Evolutionary conservation across 2,329 filamentous ascomycete species (phyloP).

Genomic region (Cytospora piceae): DNA sequence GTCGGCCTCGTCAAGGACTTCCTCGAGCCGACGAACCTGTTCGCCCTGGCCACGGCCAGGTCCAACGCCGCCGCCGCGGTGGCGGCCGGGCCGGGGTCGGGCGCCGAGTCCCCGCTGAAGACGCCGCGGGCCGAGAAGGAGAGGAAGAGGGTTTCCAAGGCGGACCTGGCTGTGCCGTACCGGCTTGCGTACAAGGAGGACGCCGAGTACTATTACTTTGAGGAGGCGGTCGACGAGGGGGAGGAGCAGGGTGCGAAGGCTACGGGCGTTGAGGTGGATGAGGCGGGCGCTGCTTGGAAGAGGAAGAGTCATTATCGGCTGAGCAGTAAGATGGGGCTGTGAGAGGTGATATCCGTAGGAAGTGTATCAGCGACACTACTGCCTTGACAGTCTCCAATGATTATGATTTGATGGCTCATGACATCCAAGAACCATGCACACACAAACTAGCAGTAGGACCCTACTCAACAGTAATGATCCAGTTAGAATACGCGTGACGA

Average conservation of each 20-base stretch:
- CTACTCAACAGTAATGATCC: neutral
- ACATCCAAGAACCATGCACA: too few relatives aligned
- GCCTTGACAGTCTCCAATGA: neutral
- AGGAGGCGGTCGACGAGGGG: slow-evolving; percentile 39
- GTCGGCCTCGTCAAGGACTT: slow-evolving; percentile 74
- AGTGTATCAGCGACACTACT: neutral
- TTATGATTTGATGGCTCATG: neutral
- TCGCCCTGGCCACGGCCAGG: slow-evolving; percentile 70
- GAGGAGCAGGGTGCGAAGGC: neutral
- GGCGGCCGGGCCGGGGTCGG: slow-evolving; percentile 25
- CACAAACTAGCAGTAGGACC: neutral
- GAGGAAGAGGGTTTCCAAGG: slow-evolving; percentile 28
- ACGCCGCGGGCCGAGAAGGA: slow-evolving; percentile 21
- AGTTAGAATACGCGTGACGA: neutral
- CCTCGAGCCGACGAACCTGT: slow-evolving; percentile 76
- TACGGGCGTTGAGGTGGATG: slow-evolving; percentile 8
- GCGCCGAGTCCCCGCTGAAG: slow-evolving; percentile 44
- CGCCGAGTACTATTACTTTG: slow-evolving; percentile 49
- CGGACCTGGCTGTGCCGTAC: slow-evolving; percentile 47
- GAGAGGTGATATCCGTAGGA: neutral
- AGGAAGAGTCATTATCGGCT: slow-evolving; percentile 16
- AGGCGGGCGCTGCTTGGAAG: neutral
- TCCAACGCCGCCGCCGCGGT: slow-evolving; percentile 33
- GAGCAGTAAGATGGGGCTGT: slow-evolving; percentile 17
- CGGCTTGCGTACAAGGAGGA: slow-evolving; percentile 44